phyloP scores from a whole-genome alignment of 176 grass and related monocot genomes.

The Hordeum vulgare region DNA sequence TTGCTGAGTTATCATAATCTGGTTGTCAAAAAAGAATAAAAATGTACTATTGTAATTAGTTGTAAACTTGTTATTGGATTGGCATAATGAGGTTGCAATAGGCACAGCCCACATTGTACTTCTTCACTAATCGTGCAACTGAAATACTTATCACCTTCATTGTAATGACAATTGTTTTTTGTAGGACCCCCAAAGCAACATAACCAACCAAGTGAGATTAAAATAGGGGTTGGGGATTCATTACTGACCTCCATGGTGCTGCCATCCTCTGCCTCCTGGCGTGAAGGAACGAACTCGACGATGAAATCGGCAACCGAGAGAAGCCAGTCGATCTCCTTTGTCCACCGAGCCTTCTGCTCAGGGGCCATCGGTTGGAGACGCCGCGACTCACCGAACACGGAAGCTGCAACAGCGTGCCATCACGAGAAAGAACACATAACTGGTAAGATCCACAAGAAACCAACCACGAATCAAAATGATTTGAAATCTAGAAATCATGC shows the following conservation, averaged over 20 bases:
- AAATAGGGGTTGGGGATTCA: neutral
- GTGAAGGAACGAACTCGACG: slow-evolving; percentile 80
- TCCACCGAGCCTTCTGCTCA: slow-evolving; percentile 65
- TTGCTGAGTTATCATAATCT: slow-evolving; percentile 90
- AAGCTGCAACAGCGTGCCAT: slow-evolving; percentile 47
- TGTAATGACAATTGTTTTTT: no score
- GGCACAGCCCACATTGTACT: no score
- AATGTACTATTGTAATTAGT: neutral
- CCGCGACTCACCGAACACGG: slow-evolving; percentile 78
- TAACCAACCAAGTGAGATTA: neutral
- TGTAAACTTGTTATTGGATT: neutral
- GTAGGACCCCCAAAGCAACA: no score
- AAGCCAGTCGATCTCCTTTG: slow-evolving; percentile 83
- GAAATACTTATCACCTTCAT: no score
- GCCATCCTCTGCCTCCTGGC: slow-evolving; percentile 53
- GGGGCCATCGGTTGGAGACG: slow-evolving; percentile 73
- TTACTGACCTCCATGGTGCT: slow-evolving; percentile 64
- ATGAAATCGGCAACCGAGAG: slow-evolving; percentile 74
- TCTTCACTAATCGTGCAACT: no score
- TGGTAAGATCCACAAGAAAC: neutral
- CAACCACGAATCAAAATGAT: neutral
- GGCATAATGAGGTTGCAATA: neutral
- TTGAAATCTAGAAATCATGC: neutral
- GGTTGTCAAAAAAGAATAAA: neutral
- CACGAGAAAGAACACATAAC: neutral